Evolutionary conservation across 2,329 filamentous ascomycete species (phyloP).

Genomic region (Paraphoma sp.): DNA sequence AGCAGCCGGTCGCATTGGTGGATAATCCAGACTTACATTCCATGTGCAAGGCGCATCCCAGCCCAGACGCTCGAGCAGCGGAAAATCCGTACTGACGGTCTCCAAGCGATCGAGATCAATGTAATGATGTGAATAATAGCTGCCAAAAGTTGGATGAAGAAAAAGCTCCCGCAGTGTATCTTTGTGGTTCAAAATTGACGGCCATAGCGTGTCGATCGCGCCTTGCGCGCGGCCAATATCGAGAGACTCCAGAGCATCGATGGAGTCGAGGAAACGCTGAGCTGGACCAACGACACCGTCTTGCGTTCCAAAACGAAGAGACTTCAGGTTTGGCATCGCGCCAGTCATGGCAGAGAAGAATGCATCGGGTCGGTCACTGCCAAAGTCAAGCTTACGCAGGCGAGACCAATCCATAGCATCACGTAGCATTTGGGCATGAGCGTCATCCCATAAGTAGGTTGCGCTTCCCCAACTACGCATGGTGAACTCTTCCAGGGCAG

Average conservation of each 20-base stretch:
- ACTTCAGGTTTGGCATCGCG: constrained; percentile 6
- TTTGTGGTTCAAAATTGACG: constrained; percentile 12
- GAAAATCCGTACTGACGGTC: constrained; percentile 2
- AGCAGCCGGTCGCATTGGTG: background rate
- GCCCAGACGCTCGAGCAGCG: constrained; percentile 2
- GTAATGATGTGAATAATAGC: background rate
- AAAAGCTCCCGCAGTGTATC: constrained; percentile 6
- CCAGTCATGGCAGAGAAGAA: constrained; percentile 10
- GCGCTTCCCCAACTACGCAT: background rate
- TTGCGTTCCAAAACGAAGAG: constrained; percentile 1
- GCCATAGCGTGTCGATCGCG: constrained; percentile 5
- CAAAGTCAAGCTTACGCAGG: constrained; percentile 14
- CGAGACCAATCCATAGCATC: constrained; percentile 4
- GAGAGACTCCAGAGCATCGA: constrained; percentile 2
- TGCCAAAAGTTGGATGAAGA: background rate
- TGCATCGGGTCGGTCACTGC: constrained; percentile 2
- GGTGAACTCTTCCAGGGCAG: constrained; percentile 8
- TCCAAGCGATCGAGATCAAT: background rate
- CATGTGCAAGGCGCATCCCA: constrained; percentile 1
- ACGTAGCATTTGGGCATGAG: constrained; percentile 3
- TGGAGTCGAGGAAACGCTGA: constrained; percentile 1
- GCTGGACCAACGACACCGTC: background rate
- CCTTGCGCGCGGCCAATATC: background rate
- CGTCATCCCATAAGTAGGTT: constrained; percentile 2
- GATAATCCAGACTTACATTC: background rate